These are phyloP conservation scores for Inga oerstediana DNA, from an alignment of 306 rosid genomes.

Conservation along the genomic window DNA sequence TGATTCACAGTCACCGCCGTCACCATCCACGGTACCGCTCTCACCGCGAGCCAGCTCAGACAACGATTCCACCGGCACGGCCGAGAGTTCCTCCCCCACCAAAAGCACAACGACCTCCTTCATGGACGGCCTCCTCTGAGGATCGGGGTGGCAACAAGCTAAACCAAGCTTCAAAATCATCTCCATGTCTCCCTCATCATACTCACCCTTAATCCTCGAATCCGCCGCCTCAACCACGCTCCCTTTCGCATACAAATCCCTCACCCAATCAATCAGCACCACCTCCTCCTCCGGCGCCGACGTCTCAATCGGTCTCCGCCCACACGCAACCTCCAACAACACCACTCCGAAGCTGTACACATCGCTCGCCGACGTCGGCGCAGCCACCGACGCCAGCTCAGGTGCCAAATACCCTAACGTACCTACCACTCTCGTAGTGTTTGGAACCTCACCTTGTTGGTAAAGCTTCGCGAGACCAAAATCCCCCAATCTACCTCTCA, in stretches of 20 bases:
- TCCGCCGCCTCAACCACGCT: constrained; percentile 63
- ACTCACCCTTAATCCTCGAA: constrained; percentile 53
- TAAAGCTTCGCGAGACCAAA: constrained; percentile 92
- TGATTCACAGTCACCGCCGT: neutral
- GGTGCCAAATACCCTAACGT: constrained; percentile 92
- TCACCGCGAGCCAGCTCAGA: constrained; percentile 49
- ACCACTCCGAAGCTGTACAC: constrained; percentile 88
- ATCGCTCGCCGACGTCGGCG: constrained; percentile 81
- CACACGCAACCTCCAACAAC: constrained; percentile 86
- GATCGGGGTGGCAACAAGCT: constrained; percentile 90
- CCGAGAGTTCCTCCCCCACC: constrained; percentile 44
- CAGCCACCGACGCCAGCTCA: constrained; percentile 63
- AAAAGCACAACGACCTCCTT: constrained; percentile 74
- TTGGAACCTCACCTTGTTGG: constrained; percentile 81
- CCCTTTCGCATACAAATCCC: constrained; percentile 58
- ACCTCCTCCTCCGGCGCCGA: constrained; percentile 60
- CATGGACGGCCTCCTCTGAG: constrained; percentile 75
- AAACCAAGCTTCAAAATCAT: constrained; percentile 79
- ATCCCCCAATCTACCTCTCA: constrained; percentile 85
- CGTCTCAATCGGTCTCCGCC: constrained; percentile 72
- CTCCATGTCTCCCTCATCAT: constrained; percentile 64
- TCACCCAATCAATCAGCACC: constrained; percentile 86
- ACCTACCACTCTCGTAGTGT: constrained; percentile 86
- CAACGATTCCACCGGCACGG: constrained; percentile 52
- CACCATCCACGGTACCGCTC: neutral